Percentiles rank a stretch among this genome's conserved stretches.
Conservation (phyloP, 805 yeast genomes). For the Saccharomycopsis javanensis region DNA sequence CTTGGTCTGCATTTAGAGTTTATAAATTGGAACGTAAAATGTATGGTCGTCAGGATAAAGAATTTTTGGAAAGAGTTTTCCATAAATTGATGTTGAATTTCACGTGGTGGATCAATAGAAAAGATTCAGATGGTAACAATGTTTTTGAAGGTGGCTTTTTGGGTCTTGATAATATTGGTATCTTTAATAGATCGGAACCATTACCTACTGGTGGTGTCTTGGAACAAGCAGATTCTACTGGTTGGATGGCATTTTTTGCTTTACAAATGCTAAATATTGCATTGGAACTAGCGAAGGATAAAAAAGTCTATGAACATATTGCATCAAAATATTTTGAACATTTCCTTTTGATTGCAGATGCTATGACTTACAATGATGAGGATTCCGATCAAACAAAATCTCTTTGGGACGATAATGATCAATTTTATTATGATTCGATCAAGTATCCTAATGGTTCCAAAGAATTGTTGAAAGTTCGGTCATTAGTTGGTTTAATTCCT, state of each 20-base stretch:
- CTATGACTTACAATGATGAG: constrained; percentile 59
- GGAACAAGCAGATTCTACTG: constrained; percentile 93
- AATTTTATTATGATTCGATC: constrained; percentile 86
- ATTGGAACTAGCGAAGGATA: constrained; percentile 74
- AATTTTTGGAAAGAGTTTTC: constrained; percentile 83
- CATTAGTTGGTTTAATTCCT: constrained; percentile 87
- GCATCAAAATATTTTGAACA: constrained; percentile 94
- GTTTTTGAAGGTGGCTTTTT: constrained; percentile 91
- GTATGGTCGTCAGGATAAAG: constrained; percentile 72
- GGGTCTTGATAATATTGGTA: constrained; percentile 87
- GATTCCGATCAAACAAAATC: constrained; percentile 39
- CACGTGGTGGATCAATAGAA: constrained; percentile 97
- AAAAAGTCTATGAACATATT: constrained; percentile 83
- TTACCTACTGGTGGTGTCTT: constrained; percentile 84
- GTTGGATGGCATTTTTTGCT: constrained; percentile 94
- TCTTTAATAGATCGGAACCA: constrained; percentile 87
- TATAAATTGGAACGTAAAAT: constrained; percentile 79
- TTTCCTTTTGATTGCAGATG: constrained; percentile 83
- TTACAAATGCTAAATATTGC: constrained; percentile 90
- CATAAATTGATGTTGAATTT: constrained; percentile 82
- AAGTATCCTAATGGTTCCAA: constrained; percentile 63
- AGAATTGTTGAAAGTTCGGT: constrained; percentile 72
- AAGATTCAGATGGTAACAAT: constrained; percentile 77
- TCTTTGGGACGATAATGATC: constrained; percentile 83
- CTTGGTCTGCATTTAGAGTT: constrained; percentile 86